Evolutionary conservation across 306 rosid genomes (phyloP), one percentile per base, ranked within the genome.

Genomic region (Sophora flavescens): DNA sequence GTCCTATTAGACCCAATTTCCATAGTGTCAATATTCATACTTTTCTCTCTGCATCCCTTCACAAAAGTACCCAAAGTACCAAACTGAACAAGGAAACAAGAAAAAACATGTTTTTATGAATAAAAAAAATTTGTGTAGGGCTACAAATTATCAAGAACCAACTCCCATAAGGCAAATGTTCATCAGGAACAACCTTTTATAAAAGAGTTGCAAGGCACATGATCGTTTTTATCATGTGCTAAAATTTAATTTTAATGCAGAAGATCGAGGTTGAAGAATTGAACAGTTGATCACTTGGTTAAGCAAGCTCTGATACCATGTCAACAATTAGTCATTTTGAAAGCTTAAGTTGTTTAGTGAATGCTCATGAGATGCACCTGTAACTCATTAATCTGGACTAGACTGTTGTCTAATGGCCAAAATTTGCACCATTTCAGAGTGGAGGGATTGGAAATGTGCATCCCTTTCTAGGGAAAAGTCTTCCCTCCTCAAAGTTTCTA

Each of bases 391-490:
- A 32, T 12, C 0, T 36, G 36, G 36, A 48, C 3, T 10, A 35
- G 44, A 6, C 9, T 41, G 36, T 28, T 84, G 70, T 39, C 74
- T 62, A 28, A 32, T 47, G 8, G 44, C 56, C 26, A 56, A 54
- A 60, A 5, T 66, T 41, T 48, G 60, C 59, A 53, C 28, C 67
- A 67, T 30, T 5, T 58, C 30, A 5, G 66, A 48, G 36, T 32
- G 82, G 44, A 72, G 7, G 32, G 75, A 69, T 60, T 80, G 80
- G 48, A 70, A 51, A 68, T 66, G 75, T 5, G 48, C 63, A 45
- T 64, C 62, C 63, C 86, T 75, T 65, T 75, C 72, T 30, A 16
- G 75, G 30, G 66, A 11, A 47, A 68, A 77, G 4, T 79, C 81
- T 54, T 72, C 81, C 65, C 84, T 63, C 2, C 62, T 66, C 52